Percentiles rank a stretch among this genome's conserved stretches.
These are phyloP conservation scores for Anastatica hierochuntica DNA, from an alignment of 345 rosid genomes.

Conservation along the genomic window DNA sequence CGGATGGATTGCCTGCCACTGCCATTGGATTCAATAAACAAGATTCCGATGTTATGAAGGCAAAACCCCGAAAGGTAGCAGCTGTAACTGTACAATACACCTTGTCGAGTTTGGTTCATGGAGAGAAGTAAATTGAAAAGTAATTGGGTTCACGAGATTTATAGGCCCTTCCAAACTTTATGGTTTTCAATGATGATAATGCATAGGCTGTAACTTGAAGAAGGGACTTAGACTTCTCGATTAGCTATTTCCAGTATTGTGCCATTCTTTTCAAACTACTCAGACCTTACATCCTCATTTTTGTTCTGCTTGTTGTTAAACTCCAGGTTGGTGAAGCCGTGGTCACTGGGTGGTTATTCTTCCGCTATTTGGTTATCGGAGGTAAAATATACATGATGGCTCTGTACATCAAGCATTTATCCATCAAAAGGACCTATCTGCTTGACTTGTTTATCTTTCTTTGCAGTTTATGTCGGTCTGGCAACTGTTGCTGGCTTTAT, in stretches of 20 bases:
- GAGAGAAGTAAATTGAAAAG: background rate
- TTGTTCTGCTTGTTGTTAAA: conserved; percentile 16
- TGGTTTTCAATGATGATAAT: background rate
- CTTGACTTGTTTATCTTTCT: conserved; percentile 10
- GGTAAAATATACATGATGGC: conserved; percentile 38
- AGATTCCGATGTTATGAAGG: conserved; percentile 95
- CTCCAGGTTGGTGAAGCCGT: conserved; percentile 94
- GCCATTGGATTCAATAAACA: conserved; percentile 98
- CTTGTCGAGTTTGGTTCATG: background rate
- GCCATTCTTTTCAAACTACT: conserved; percentile 4
- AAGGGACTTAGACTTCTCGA: background rate
- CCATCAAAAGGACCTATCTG: background rate
- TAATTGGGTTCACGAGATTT: background rate
- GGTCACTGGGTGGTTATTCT: conserved; percentile 94
- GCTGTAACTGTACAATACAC: background rate
- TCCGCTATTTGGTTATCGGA: conserved; percentile 97
- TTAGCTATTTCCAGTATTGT: background rate
- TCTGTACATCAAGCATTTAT: conserved; percentile 3
- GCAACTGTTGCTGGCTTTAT: conserved; percentile 97
- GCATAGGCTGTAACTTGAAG: background rate
- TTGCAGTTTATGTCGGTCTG: conserved; percentile 94
- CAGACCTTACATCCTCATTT: conserved; percentile 3
- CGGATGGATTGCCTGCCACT: conserved; percentile 99
- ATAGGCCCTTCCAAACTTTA: background rate
- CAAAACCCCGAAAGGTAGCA: conserved; percentile 91